Conservation (phyloP, 2,329 filamentous ascomycete genomes). For the Talaromyces sp. region DNA sequence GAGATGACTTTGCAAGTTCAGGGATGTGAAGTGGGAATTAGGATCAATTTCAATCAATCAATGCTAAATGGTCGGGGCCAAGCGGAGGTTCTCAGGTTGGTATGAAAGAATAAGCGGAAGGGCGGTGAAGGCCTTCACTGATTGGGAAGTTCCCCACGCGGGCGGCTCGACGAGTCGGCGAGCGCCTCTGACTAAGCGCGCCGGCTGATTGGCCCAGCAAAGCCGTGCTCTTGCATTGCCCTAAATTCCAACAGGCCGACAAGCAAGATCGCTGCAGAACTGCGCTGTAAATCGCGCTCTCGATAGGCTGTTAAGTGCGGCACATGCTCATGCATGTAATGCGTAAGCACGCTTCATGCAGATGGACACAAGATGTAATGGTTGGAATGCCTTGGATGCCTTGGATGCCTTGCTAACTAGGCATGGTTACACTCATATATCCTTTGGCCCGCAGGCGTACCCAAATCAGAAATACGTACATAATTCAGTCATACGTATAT, state of each 20-base stretch:
- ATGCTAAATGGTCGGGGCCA: not conserved
- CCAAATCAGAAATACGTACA: not conserved
- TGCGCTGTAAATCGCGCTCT: not conserved
- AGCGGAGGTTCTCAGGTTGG: not conserved
- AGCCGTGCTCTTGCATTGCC: not conserved
- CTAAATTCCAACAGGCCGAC: not conserved
- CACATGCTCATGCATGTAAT: constrained; percentile 1
- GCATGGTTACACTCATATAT: not conserved
- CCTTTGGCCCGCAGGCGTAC: constrained; percentile 2
- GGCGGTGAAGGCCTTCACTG: constrained; percentile 12
- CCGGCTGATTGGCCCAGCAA: not conserved
- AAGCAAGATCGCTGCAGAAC: not conserved
- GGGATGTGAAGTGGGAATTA: not conserved
- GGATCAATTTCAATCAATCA: not conserved
- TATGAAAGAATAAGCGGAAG: constrained; percentile 3
- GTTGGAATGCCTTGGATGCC: too few relatives aligned
- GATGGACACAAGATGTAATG: not conserved
- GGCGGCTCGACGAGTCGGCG: not conserved
- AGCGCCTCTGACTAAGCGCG: not conserved
- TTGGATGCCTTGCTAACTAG: not conserved
- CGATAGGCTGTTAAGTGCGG: not conserved
- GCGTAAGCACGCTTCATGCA: constrained; percentile 5
- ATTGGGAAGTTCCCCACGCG: constrained; percentile 11
- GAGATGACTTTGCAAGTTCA: not conserved
- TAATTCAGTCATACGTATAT: too few relatives aligned